A percentile compares a stretch with the other conserved stretches of the same genome.
These are phyloP conservation scores for Blumeriella jaapii DNA, from an alignment of 2,329 filamentous ascomycete genomes.

Conservation along the genomic window DNA sequence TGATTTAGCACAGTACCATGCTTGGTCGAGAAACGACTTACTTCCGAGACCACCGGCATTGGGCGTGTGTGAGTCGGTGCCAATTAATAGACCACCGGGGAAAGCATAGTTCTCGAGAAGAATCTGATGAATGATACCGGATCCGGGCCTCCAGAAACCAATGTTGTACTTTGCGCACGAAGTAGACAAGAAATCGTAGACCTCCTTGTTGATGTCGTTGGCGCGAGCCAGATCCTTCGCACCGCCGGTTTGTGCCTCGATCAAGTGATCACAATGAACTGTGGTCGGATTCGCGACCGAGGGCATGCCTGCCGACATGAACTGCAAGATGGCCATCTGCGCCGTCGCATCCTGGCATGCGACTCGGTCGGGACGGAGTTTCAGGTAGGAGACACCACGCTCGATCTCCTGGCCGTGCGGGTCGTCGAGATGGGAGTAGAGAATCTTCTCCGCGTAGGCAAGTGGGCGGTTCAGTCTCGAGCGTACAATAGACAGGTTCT, in stretches of 20 bases:
- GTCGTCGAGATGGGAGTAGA: slow-evolving; percentile 97
- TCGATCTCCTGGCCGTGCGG: slow-evolving; percentile 93
- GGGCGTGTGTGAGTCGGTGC: slow-evolving; percentile 95
- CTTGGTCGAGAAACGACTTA: slow-evolving; percentile 32
- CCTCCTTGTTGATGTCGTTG: slow-evolving; percentile 93
- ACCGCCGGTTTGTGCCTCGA: slow-evolving; percentile 91
- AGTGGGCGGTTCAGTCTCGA: slow-evolving; percentile 82
- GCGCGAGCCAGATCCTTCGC: slow-evolving; percentile 88
- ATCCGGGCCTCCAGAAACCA: slow-evolving; percentile 98
- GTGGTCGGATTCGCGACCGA: slow-evolving; percentile 88
- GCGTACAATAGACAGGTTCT: slow-evolving; percentile 89
- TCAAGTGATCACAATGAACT: slow-evolving; percentile 98
- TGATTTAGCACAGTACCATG: not conserved
- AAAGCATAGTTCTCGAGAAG: slow-evolving; percentile 98
- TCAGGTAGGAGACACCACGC: slow-evolving; percentile 91
- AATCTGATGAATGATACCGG: slow-evolving; percentile 99
- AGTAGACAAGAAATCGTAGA: slow-evolving; percentile 91
- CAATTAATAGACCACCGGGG: slow-evolving; percentile 94
- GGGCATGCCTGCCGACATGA: slow-evolving; percentile 98
- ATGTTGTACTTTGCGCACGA: slow-evolving; percentile 99
- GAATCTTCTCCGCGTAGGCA: slow-evolving; percentile 94
- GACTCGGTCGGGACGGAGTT: slow-evolving; percentile 92
- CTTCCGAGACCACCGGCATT: slow-evolving; percentile 94
- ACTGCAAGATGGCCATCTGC: slow-evolving; percentile 99
- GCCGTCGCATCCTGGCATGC: slow-evolving; percentile 99